phyloP scores from a whole-genome alignment of 139 green algal genomes.

The Chlorella sp. region DNA sequence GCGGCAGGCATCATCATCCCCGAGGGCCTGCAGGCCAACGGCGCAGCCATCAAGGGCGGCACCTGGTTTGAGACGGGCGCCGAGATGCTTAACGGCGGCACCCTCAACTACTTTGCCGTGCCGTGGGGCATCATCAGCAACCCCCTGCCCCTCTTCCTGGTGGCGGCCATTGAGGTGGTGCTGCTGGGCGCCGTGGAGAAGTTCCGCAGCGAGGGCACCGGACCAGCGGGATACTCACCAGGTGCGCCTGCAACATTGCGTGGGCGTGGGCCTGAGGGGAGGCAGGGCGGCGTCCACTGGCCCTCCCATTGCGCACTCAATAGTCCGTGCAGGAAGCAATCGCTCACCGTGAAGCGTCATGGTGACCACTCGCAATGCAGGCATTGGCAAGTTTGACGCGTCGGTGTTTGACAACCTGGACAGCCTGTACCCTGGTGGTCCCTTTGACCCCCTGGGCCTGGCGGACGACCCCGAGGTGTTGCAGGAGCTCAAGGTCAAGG shows the following conservation, averaged over 20 bases:
- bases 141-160: constrained; percentile 80
- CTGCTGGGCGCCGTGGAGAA: constrained; percentile 88
- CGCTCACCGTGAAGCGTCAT: too few relatives aligned
- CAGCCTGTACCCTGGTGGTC: constrained; percentile 87
- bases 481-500: constrained; percentile 93
- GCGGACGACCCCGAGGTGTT: constrained; percentile 88
- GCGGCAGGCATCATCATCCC: constrained; percentile 93
- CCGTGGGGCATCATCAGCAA: constrained; percentile 82
- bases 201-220: constrained; percentile 67
- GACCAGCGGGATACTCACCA: constrained; percentile 84
- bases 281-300: too few relatives aligned
- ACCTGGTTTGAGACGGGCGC: constrained; percentile 93
- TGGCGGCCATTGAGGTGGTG: constrained; percentile 71
- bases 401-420: constrained; percentile 84
- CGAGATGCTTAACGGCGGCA: constrained; percentile 89
- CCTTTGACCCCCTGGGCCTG: constrained; percentile 95
- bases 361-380: too few relatives aligned
- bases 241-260: constrained; percentile 6
- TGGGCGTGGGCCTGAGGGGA: not conserved
- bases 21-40: constrained; percentile 88
- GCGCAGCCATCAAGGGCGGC: constrained; percentile 75
- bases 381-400: constrained; percentile 88
- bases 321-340: too few relatives aligned
- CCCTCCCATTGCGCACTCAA: too few relatives aligned
- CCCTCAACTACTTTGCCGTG: constrained; percentile 93